These are phyloP conservation scores for Sporisorium iseilematis-ciliati DNA, from an alignment of 1,284 basidiomycete species.

Conservation along the genomic window DNA sequence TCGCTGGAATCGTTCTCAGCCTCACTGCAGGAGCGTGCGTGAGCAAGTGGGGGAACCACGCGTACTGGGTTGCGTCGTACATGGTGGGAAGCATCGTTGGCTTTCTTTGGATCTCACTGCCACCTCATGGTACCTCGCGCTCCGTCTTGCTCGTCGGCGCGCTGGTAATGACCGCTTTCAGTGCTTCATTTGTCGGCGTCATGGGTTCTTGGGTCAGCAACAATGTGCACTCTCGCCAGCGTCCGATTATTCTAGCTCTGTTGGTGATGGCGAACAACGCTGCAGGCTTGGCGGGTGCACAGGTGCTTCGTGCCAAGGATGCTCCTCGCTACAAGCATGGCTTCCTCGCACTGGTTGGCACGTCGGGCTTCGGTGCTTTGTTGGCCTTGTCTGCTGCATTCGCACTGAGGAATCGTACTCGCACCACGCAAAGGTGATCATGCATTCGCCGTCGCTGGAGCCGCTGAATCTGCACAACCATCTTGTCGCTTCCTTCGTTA, in stretches of 20 bases:
- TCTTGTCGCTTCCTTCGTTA: too few relatives aligned
- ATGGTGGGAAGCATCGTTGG: not conserved
- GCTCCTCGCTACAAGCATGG: conserved; percentile 2
- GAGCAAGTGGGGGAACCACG: not conserved
- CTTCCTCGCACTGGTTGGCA: not conserved
- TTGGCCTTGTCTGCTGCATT: not conserved
- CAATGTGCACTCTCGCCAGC: not conserved
- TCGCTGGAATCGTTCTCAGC: conserved; percentile 3
- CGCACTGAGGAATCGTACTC: not conserved
- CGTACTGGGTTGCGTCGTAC: conserved; percentile 1
- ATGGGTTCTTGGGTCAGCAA: conserved; percentile 1
- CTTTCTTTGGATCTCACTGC: conserved; percentile 1
- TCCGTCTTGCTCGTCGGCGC: conserved; percentile 4
- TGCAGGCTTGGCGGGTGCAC: not conserved
- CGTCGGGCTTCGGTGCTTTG: not conserved
- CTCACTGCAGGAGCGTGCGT: conserved; percentile 2
- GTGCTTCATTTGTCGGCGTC: not conserved
- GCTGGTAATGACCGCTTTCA: conserved; percentile 1
- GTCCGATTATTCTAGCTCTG: not conserved
- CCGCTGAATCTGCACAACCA: too few relatives aligned
- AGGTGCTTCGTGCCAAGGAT: conserved; percentile 3
- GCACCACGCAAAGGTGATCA: not conserved
- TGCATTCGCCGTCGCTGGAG: too few relatives aligned
- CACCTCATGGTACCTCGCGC: not conserved
- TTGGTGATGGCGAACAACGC: conserved; percentile 2